phyloP scores from a whole-genome alignment of 164 flowering plant genomes.

The Chimonanthus praecox region DNA sequence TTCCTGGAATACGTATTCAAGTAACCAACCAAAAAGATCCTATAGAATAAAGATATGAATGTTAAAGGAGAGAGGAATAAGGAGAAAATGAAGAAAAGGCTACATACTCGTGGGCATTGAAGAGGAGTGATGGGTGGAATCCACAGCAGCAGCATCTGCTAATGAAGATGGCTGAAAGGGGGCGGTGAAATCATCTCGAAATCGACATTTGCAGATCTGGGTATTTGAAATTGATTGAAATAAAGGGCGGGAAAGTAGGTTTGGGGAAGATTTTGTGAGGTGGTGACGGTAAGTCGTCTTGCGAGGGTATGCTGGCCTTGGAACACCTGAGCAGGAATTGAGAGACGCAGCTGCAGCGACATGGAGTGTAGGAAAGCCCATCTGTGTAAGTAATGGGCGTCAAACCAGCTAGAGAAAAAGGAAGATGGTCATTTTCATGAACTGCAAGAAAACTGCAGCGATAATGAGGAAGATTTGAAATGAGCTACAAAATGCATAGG shows the following conservation, averaged over 20 bases:
- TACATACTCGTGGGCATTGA: not conserved
- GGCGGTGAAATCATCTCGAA: not conserved
- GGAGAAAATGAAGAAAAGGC: not conserved
- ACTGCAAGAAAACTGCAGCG: no score
- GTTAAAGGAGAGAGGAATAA: no score
- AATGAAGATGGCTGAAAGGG: not conserved
- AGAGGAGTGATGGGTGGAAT: not conserved
- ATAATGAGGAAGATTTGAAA: no score
- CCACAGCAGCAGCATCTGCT: not conserved
- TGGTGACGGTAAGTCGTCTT: not conserved
- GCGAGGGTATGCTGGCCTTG: not conserved
- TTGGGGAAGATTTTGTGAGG: not conserved
- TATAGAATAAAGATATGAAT: no score
- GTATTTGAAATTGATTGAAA: not conserved
- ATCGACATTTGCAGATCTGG: not conserved
- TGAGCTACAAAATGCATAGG: no score
- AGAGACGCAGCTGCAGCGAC: not conserved
- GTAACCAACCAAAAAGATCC: no score
- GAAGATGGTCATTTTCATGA: no score
- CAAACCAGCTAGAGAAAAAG: no score
- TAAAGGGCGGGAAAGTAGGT: not conserved
- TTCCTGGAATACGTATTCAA: no score
- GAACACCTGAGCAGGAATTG: not conserved
- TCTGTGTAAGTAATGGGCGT: not conserved
- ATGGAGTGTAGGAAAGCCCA: not conserved